Evolutionary conservation across 805 yeast genomes (phyloP).

Genomic region (Lipomyces oligophaga): DNA sequence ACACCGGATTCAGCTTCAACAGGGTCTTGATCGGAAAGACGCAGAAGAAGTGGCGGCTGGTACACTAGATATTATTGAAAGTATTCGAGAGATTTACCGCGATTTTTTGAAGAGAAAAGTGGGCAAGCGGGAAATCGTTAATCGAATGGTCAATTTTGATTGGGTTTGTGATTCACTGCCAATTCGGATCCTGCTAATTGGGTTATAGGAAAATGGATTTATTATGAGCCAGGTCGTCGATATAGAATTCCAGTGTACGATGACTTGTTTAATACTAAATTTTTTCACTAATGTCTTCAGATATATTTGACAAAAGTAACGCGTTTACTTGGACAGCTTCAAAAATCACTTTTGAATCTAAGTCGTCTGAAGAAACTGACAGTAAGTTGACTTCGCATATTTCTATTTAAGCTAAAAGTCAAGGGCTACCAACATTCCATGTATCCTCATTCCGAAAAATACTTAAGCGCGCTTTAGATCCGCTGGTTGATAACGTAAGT

Average conservation of each 20-base stretch:
- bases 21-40: background rate
- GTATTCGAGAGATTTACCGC: slow-evolving; percentile 8
- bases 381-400: background rate
- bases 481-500: slow-evolving; percentile 16
- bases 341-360: background rate
- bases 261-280: background rate
- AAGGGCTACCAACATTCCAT: slow-evolving; percentile 15
- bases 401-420: background rate
- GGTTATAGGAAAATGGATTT: slow-evolving; percentile 17
- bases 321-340: slow-evolving; percentile 23
- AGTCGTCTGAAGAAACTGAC: background rate
- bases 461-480: slow-evolving; percentile 6
- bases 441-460: slow-evolving; percentile 14
- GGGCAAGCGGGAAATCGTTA: slow-evolving; percentile 5
- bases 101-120: background rate
- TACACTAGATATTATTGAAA: background rate
- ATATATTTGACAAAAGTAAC: slow-evolving; percentile 13
- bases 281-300: background rate
- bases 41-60: slow-evolving; percentile 31
- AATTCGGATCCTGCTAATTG: too few relatives aligned
- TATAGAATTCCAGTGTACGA: slow-evolving; percentile 21
- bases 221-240: slow-evolving; percentile 23
- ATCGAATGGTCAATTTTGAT: slow-evolving; percentile 17
- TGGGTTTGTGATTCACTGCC: slow-evolving; percentile 15
- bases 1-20: background rate